phyloP scores from a whole-genome alignment of 1,284 basidiomycete genomes.

The Coniferiporia weirii region DNA sequence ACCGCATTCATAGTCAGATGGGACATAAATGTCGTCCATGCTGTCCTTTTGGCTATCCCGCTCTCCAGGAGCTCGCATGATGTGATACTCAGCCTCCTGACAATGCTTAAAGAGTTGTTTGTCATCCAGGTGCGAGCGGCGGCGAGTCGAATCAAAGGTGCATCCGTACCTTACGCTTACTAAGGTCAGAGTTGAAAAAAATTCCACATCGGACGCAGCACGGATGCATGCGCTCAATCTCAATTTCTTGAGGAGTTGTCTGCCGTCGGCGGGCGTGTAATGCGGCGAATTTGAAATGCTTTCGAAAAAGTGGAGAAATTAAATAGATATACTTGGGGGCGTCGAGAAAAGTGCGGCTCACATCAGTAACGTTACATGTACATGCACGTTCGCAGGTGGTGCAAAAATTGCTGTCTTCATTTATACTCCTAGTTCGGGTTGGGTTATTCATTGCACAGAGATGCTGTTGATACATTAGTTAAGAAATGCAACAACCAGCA shows the following conservation, averaged over 20 bases:
- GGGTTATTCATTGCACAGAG: background rate
- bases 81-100: too few species aligned
- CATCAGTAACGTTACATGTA: background rate
- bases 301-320: too few species aligned
- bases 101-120: too few species aligned
- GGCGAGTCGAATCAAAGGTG: too few species aligned
- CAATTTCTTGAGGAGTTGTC: background rate
- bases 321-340: too few species aligned
- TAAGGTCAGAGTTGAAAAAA: slow-evolving; percentile 2
- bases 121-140: too few species aligned
- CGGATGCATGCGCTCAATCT: background rate
- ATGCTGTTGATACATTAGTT: background rate
- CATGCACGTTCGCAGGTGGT: background rate
- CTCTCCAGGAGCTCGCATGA: too few species aligned
- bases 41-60: too few species aligned
- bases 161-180: slow-evolving; percentile 7
- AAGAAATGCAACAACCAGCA: too few species aligned
- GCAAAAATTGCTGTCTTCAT: background rate
- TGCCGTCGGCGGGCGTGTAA: background rate
- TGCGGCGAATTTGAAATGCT: background rate
- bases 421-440: background rate
- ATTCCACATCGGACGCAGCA: slow-evolving; percentile 12
- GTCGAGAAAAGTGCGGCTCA: background rate
- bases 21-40: too few species aligned
- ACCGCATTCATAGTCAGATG: too few species aligned